Percentiles rank a stretch among this genome's conserved stretches.
These are phyloP conservation scores for Fusarium chlamydosporum DNA, from an alignment of 2,329 filamentous ascomycete genomes.

Conservation along the genomic window DNA sequence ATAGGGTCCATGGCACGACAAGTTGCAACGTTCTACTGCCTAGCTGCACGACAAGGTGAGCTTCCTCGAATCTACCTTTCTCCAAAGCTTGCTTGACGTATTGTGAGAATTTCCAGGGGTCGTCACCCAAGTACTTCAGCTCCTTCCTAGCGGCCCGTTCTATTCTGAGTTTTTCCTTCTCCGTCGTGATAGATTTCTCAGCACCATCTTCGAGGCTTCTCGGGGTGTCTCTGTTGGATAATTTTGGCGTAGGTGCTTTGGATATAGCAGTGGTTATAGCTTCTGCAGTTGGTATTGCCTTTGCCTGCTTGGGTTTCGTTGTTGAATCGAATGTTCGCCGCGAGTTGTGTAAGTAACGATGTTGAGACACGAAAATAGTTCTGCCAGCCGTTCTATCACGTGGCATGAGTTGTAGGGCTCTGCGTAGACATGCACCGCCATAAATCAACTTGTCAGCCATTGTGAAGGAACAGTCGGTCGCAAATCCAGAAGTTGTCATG, in stretches of 20 bases:
- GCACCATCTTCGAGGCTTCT: constrained; percentile 37
- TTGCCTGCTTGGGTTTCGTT: not conserved
- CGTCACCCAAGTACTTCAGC: constrained; percentile 74
- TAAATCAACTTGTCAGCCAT: constrained; percentile 51
- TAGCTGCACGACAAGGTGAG: constrained; percentile 75
- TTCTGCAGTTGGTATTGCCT: not conserved
- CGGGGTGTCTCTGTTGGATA: constrained; percentile 43
- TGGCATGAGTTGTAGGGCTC: constrained; percentile 42
- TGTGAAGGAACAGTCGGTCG: constrained; percentile 14
- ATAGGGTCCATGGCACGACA: constrained; percentile 87
- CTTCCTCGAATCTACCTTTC: constrained; percentile 74
- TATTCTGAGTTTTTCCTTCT: constrained; percentile 50
- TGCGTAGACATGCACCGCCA: constrained; percentile 50
- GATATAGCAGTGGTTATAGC: constrained; percentile 21
- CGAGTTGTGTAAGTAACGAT: constrained; percentile 23
- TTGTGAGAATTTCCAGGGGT: constrained; percentile 77
- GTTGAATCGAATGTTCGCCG: constrained; percentile 37
- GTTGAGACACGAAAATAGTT: constrained; percentile 19
- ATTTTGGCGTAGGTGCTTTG: not conserved
- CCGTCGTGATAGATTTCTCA: constrained; percentile 33
- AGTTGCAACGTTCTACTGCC: constrained; percentile 76
- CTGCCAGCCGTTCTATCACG: constrained; percentile 21
- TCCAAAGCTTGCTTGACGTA: constrained; percentile 74
- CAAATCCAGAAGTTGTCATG: not conserved
- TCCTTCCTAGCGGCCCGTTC: constrained; percentile 66